A percentile compares a stretch with the other conserved stretches of the same genome.
Conservation (phyloP, 2,329 filamentous ascomycete species). For the Pseudocercospora vitis region DNA sequence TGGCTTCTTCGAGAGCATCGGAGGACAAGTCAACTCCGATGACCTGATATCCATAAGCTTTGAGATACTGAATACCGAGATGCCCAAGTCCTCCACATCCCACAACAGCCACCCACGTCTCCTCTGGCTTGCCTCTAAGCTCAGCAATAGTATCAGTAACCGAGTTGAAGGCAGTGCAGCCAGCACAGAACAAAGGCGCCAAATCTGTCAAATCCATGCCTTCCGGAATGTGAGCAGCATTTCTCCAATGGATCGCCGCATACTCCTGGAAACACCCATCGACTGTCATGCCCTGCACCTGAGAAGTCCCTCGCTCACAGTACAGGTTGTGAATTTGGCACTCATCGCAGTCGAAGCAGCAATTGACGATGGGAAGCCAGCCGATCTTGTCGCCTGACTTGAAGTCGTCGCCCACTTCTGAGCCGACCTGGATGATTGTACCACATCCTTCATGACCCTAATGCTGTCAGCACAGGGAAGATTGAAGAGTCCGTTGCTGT, state of each 20-base stretch:
- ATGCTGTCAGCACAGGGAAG: background rate
- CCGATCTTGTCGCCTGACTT: slow-evolving; percentile 19
- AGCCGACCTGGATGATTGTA: slow-evolving; percentile 17
- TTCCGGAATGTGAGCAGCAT: slow-evolving; percentile 22
- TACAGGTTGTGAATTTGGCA: slow-evolving; percentile 22
- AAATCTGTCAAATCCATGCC: slow-evolving; percentile 20
- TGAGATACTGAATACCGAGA: slow-evolving; percentile 50
- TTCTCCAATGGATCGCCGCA: slow-evolving; percentile 20
- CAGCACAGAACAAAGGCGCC: slow-evolving; percentile 24
- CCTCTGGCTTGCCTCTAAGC: slow-evolving; percentile 14
- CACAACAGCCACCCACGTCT: slow-evolving; percentile 18
- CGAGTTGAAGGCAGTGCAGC: slow-evolving; percentile 30
- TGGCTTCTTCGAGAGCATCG: slow-evolving; percentile 23
- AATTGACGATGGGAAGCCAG: slow-evolving; percentile 23
- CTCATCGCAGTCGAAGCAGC: slow-evolving; percentile 24
- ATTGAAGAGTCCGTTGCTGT: background rate
- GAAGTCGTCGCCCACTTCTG: slow-evolving; percentile 15
- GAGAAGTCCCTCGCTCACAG: slow-evolving; percentile 15
- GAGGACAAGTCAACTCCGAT: slow-evolving; percentile 50
- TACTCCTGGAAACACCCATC: slow-evolving; percentile 25
- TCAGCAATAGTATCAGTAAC: slow-evolving; percentile 19
- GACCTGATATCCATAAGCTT: slow-evolving; percentile 48
- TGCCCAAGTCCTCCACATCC: slow-evolving; percentile 34
- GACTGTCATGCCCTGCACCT: slow-evolving; percentile 25
- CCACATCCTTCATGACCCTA: slow-evolving; percentile 25